Conservation (phyloP, 2,329 filamentous ascomycete genomes). For the Geosmithia flava region DNA sequence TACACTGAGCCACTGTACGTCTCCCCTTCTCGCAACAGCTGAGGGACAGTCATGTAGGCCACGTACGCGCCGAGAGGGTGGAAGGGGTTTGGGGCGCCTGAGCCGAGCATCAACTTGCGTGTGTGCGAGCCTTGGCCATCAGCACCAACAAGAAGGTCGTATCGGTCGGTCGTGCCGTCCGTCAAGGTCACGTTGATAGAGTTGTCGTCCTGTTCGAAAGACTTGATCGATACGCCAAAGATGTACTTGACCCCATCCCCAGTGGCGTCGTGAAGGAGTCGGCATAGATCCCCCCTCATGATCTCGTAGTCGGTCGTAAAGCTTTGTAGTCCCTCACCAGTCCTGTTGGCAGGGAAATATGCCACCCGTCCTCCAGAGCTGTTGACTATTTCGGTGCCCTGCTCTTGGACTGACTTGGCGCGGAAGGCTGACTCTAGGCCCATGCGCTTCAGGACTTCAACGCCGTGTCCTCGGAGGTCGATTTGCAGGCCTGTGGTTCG, state of each 20-base stretch:
- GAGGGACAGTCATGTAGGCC: too few relatives aligned
- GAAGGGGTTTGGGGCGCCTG: slow-evolving; percentile 9
- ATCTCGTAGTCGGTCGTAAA: slow-evolving; percentile 45
- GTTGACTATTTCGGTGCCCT: slow-evolving; percentile 33
- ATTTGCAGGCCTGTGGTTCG: slow-evolving; percentile 26
- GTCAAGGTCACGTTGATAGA: slow-evolving; percentile 24
- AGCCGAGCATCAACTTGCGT: slow-evolving; percentile 10
- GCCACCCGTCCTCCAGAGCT: slow-evolving; percentile 20
- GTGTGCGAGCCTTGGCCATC: slow-evolving; percentile 27
- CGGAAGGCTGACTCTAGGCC: slow-evolving; percentile 21
- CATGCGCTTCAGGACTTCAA: slow-evolving; percentile 20
- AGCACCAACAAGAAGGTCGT: slow-evolving; percentile 40
- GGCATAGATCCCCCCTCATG: slow-evolving; percentile 40
- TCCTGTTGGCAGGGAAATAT: slow-evolving; percentile 22
- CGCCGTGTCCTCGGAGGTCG: slow-evolving; percentile 25
- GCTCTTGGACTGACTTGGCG: slow-evolving; percentile 28
- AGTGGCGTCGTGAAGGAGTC: slow-evolving; percentile 31
- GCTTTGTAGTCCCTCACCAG: slow-evolving; percentile 25
- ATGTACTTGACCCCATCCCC: slow-evolving; percentile 11
- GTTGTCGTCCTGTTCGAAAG: slow-evolving; percentile 14
- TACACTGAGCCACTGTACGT: too few relatives aligned
- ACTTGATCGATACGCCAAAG: slow-evolving; percentile 17
- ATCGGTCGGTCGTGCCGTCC: slow-evolving; percentile 26
- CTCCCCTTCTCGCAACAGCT: too few relatives aligned
- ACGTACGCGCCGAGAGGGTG: slow-evolving; percentile 14